Conservation (phyloP, 2,329 filamentous ascomycete species). For the Pseudogymnoascus sp. region DNA sequence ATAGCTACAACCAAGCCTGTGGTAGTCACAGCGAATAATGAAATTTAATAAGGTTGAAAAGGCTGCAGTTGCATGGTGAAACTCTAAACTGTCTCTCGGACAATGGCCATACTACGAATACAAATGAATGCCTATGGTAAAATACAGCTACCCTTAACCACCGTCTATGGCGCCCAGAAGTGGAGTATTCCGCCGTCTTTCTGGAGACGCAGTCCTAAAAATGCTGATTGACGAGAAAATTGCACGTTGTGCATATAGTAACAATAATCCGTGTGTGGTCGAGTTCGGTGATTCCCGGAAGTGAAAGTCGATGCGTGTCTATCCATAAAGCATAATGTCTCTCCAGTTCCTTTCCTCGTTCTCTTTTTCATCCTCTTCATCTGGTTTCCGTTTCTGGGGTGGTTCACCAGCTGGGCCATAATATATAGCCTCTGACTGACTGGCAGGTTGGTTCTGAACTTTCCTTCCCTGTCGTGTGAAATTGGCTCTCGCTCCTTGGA, state of each 20-base stretch:
- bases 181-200: not conserved
- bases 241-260: not conserved
- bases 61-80: not conserved
- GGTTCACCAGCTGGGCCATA: not conserved
- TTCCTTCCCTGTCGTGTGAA: not conserved
- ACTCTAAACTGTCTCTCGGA: not conserved
- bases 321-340: not conserved
- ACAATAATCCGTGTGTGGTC: not conserved
- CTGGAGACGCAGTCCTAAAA: not conserved
- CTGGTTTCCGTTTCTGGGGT: not conserved
- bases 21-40: not conserved
- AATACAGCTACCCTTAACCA: not conserved
- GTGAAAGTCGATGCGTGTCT: not conserved
- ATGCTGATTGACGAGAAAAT: not conserved
- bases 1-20: conserved; percentile 4
- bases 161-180: not conserved
- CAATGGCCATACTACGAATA: not conserved
- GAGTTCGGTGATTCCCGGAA: not conserved
- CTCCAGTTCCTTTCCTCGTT: not conserved
- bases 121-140: not conserved
- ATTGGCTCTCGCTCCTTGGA: not conserved
- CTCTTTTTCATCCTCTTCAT: not conserved
- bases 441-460: not conserved
- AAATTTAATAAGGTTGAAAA: not conserved
- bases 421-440: not conserved